phyloP scores from a whole-genome alignment of 352 stramenopile species.

The Pythium phragmiticola region DNA sequence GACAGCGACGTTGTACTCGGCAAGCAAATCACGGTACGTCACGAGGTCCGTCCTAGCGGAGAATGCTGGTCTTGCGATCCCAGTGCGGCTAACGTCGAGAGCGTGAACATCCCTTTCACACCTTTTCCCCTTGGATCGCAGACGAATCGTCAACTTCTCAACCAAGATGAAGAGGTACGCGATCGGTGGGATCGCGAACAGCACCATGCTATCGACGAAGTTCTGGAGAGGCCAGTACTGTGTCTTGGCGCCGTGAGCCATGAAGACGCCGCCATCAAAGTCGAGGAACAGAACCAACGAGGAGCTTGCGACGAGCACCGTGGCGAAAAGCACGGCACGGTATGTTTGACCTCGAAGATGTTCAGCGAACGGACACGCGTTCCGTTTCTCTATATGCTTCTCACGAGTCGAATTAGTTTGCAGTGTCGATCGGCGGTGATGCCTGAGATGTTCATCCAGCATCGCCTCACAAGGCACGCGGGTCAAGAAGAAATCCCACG shows the following conservation, averaged over 20 bases:
- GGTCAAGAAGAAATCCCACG: conserved; percentile 28
- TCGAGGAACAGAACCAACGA: conserved; percentile 16
- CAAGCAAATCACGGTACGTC: conserved; percentile 22
- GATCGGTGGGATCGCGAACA: conserved; percentile 1
- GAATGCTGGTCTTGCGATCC: not conserved
- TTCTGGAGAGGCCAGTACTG: conserved; percentile 26
- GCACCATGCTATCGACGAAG: conserved; percentile 16
- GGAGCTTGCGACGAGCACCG: conserved; percentile 3
- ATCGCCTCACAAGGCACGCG: conserved; percentile 4
- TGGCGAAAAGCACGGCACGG: conserved; percentile 2
- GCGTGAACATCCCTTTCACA: not conserved
- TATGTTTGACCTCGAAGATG: conserved; percentile 20
- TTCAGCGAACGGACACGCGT: conserved; percentile 10
- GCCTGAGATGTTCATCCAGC: conserved; percentile 19
- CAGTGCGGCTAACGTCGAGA: not conserved
- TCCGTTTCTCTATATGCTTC: not conserved
- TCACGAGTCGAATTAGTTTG: not conserved
- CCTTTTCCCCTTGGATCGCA: not conserved
- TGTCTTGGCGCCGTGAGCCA: not conserved
- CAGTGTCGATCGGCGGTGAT: conserved; percentile 25
- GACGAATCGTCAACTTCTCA: conserved; percentile 7
- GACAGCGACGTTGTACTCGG: conserved; percentile 13
- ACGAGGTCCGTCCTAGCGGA: not conserved
- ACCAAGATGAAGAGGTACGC: conserved; percentile 5
- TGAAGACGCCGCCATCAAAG: conserved; percentile 23